phyloP scores from a whole-genome alignment of 2,329 filamentous ascomycete genomes.

The Colletotrichum orchidophilum region DNA sequence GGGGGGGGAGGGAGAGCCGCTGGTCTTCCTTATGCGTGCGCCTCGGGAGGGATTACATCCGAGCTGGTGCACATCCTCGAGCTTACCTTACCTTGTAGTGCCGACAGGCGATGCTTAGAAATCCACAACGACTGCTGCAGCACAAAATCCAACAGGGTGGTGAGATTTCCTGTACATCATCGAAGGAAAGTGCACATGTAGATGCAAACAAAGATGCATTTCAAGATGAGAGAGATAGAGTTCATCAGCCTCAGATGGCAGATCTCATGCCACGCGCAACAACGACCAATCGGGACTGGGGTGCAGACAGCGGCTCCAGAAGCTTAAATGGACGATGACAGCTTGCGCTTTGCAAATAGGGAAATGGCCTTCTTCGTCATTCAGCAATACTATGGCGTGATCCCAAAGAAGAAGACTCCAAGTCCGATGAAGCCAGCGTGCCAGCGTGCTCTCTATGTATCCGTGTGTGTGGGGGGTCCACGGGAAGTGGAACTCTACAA shows the following conservation, averaged over 20 bases:
- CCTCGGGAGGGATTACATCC: conserved; percentile 11
- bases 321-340: conserved; percentile 17
- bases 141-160: background rate
- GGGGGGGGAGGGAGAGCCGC: background rate
- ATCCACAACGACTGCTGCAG: background rate
- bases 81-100: too few species aligned
- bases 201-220: too few species aligned
- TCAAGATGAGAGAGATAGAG: background rate
- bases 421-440: background rate
- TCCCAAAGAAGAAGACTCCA: background rate
- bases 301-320: background rate
- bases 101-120: too few species aligned
- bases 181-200: background rate
- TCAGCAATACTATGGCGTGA: background rate
- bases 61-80: background rate
- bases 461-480: background rate
- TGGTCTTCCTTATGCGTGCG: background rate
- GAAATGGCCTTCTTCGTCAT: background rate
- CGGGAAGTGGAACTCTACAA: background rate
- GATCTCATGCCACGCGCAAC: background rate
- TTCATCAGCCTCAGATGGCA: background rate
- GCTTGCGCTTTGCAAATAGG: background rate
- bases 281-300: conserved; percentile 19
- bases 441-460: background rate
- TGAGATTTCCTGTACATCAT: background rate